Base-by-base conservation (phyloP, 1,284 basidiomycete species). In the Tremellales sp. region DNA sequence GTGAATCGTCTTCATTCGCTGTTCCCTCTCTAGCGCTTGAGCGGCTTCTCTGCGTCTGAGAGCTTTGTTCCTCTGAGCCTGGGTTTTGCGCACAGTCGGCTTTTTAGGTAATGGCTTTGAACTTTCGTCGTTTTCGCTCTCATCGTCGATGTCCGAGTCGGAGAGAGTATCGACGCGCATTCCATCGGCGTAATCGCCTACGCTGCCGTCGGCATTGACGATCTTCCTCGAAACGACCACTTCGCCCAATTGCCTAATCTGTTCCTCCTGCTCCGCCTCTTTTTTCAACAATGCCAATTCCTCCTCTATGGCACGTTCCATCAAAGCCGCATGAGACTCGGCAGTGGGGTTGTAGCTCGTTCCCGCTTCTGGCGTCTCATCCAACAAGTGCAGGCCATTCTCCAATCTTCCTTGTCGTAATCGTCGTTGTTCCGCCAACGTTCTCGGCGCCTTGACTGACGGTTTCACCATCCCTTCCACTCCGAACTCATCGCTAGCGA, bases 271-370 rank as follows among this genome's bases (percentile, higher is more conserved):
- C 58, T 80, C 79, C 51, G 82, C 81, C 11, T 79, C 78, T 40
- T 81, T 78, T 29, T 76, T 76, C 21, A 84, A 69, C 36, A 80
- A 78, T 42, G 77, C 79, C 54, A 80, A 79, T 67, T 90, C 92
- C 25, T 80, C 75, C 50, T 84, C 79, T 53, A 84, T 80, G 0
- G 91, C 93, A 43, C 80, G 67, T 12, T 81, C 76, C 15, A 98
- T 73, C 2, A 97, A 81, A 40, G 82, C 82, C 50, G 84, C 81
- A 68, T 97, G 89, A 1, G 85, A 82, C 8, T 81, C 79, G 13
- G 81, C 82, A 0, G 84, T 82, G 0, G 94, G 94, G 70, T 97
- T 97, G 74, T 98, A 97, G n/a, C 89, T 93, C 5, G 85, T 81
- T 17, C 94, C 94, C 24, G 84, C 83, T 57, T 89, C 88, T 0